Conservation (phyloP, 2,329 filamentous ascomycete genomes). For the Pseudocercospora fijiensis region DNA sequence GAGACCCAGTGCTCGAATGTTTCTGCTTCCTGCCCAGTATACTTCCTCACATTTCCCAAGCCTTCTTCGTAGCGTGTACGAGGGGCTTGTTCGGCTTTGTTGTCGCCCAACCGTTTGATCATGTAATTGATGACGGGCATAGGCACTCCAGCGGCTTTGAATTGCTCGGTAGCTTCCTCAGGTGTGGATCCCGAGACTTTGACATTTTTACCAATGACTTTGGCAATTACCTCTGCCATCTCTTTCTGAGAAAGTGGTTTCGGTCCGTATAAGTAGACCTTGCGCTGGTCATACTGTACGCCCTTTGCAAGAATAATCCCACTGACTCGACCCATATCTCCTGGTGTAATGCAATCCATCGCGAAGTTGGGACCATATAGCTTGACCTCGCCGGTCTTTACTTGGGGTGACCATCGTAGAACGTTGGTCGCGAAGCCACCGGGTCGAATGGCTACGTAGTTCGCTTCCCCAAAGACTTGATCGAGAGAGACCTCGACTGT, state of each 20-base stretch:
- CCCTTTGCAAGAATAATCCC: conserved; percentile 44
- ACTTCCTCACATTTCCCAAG: conserved; percentile 37
- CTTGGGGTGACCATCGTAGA: conserved; percentile 32
- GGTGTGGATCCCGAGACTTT: conserved; percentile 27
- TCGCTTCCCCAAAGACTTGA: conserved; percentile 42
- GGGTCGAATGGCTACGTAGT: conserved; percentile 46
- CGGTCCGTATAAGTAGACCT: conserved; percentile 43
- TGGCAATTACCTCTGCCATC: conserved; percentile 33
- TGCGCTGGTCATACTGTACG: conserved; percentile 31
- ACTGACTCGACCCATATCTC: conserved; percentile 49
- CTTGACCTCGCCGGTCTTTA: conserved; percentile 38
- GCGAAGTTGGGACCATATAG: conserved; percentile 35
- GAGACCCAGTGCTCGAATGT: conserved; percentile 40
- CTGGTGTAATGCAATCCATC: conserved; percentile 45
- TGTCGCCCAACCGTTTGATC: conserved; percentile 10
- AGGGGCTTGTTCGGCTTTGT: conserved; percentile 6
- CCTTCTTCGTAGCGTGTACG: conserved; percentile 24
- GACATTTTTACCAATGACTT: conserved; percentile 38
- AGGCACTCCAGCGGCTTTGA: conserved; percentile 10
- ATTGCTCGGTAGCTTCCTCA: conserved; percentile 27
- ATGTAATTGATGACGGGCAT: conserved; percentile 25
- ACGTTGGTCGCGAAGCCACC: conserved; percentile 49
- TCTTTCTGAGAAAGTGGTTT: conserved; percentile 38
- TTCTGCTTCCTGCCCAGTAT: conserved; percentile 34
- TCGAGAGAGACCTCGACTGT: conserved; percentile 47